phyloP scores from a whole-genome alignment of 371 early-diverging fungal genomes.

The Haplosporangium sp. region DNA sequence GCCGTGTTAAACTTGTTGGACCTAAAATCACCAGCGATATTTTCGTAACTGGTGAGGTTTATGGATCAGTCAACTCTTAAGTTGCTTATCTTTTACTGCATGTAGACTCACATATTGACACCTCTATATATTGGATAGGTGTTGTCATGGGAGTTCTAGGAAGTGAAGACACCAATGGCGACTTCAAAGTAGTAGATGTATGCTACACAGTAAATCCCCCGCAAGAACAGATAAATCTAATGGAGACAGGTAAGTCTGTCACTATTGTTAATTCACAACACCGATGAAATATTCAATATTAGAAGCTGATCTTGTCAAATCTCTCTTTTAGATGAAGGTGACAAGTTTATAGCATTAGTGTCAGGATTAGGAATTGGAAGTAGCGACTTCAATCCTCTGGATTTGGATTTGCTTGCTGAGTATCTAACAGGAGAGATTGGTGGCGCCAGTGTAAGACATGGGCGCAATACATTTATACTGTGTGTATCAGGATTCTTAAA shows the following conservation, averaged over 20 bases:
- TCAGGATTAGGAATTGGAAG: slow-evolving; percentile 82
- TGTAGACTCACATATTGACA: not conserved
- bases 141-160: slow-evolving; percentile 85
- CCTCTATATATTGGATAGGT: slow-evolving; percentile 58
- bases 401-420: slow-evolving; percentile 80
- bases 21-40: slow-evolving; percentile 56
- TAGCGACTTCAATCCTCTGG: slow-evolving; percentile 60
- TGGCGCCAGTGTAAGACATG: slow-evolving; percentile 53
- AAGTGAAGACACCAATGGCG: slow-evolving; percentile 72
- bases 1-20: slow-evolving; percentile 80
- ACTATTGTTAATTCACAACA: not conserved
- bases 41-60: slow-evolving; percentile 72
- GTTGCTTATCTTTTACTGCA: not conserved
- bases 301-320: not conserved
- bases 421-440: slow-evolving; percentile 86
- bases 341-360: slow-evolving; percentile 81
- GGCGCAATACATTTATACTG: too few relatives aligned
- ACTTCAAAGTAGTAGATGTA: slow-evolving; percentile 87
- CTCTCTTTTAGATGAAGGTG: slow-evolving; percentile 39
- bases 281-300: not conserved
- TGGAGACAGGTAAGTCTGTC: slow-evolving; percentile 46
- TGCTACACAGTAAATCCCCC: slow-evolving; percentile 78
- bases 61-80: not conserved
- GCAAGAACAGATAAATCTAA: slow-evolving; percentile 60
- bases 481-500: not conserved